Evolutionary conservation across 2,329 filamentous ascomycete genomes (phyloP), one percentile per base, ranked within the genome.

Genomic region (Calonectria ilicicola): DNA sequence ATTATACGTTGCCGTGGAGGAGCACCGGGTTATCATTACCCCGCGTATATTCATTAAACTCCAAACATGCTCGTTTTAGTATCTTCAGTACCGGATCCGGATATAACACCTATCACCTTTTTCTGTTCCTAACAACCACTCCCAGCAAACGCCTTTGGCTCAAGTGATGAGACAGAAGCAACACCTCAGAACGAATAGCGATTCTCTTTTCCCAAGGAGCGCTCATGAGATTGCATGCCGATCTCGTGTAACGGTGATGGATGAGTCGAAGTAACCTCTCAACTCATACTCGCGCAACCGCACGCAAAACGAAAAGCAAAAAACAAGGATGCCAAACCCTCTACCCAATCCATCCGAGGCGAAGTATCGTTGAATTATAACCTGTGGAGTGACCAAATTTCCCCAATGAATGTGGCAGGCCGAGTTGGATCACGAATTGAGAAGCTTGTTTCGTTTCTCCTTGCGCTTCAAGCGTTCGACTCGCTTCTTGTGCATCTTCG

Each of bases 401-500:
- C 67, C 51, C 27, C 67, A 47, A 64, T 58, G 56, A 64, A 21
- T 44, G 63, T 35, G 64, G 47, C 17, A 40, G 58, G 10, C 38
- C n/a, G 27, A 67, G 32, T 27, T 26, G 32, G 65, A 76, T 84
- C 87, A 93, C 73, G 91, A 93, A 83, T 93, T 92, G 80, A 93
- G 82, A 83, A 95, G 86, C 87, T 96, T 97, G 85, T 96, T 99
- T 82, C 97, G 92, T 92, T 98, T 98, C 89, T 99, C 97, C 85
- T 95, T 94, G 82, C 96, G 91, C 92, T 95, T 98, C 84, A 98
- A 85, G 79, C 97, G 91, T 86, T 99, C 97, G 15, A 98, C 93
- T 74, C 96, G 90, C 89, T 98, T 98, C 85, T 91, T 92, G 87
- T 98, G 96, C 97, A 99, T 98, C 88, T 97, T 98, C 86, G 95